Base-by-base conservation (phyloP, 2,329 filamentous ascomycete genomes). In the Aspergillus alliaceus region DNA sequence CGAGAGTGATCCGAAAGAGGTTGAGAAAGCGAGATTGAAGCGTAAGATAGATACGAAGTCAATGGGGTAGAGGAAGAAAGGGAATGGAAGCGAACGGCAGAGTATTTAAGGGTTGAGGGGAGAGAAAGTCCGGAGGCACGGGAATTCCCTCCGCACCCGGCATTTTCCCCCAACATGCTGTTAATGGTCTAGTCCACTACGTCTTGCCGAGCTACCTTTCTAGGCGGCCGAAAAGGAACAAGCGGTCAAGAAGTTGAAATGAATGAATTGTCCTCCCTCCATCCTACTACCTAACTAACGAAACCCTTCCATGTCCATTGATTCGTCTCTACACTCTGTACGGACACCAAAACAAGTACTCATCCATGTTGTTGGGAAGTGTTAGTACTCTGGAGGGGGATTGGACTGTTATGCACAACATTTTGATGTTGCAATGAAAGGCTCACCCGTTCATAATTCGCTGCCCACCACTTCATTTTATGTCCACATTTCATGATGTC, bases 1-100 rank as follows among this genome's bases (percentile, higher is more conserved):
- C 65, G 79, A 79, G 65, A 66, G 84, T 83, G 84, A 61, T 62
- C 64, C 59, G 56, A 51, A 54, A 60, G 35, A 24, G n/a, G 84
- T 84, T 82, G 58, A 68, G 60, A 57, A 64, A 57, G 59, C 54
- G 70, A 68, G 64, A 59, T 58, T 58, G 59, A 59, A 71, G 29
- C 49, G 57, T 54, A 54, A 49, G 22, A 46, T 54, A 60, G 58
- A 52, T 53, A 49, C 59, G 61, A 53, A 59, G 56, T 63, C 53
- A 50, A 51, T 46, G 51, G 46, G 53, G 35, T 51, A 55, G 49
- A 42, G 39, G 52, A 34, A 25, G 20, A 50, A 51, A 34, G 37
- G 24, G 48, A 46, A 32, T 35, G 20, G 40, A 48, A 42, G 42
- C 25, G 37, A 42, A 44, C 29, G 42, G 50, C 42, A 20, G 34